Evolutionary conservation across 176 grass and related monocot species (phyloP).

Genomic region (Elaeis guineensis): DNA sequence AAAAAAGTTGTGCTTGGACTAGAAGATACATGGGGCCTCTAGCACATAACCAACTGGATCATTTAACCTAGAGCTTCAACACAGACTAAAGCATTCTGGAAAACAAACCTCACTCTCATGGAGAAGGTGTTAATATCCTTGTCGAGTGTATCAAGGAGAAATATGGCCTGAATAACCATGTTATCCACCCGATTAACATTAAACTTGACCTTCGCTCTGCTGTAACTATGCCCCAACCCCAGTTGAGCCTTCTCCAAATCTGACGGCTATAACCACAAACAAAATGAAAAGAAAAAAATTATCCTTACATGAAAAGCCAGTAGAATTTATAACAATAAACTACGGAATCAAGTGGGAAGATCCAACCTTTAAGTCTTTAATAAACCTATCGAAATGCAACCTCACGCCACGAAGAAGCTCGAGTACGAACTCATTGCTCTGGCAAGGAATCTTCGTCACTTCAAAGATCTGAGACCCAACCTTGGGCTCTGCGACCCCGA

Average conservation of each 20-base stretch:
- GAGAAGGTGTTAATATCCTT: slow-evolving; percentile 85
- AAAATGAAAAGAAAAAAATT: slow-evolving; percentile 1
- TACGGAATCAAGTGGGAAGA: not conserved
- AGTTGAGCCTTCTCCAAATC: slow-evolving; percentile 66
- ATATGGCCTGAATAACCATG: slow-evolving; percentile 94
- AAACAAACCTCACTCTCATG: slow-evolving; percentile 71
- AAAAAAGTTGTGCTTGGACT: too few species aligned
- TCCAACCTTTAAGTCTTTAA: slow-evolving; percentile 72
- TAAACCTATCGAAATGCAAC: slow-evolving; percentile 67
- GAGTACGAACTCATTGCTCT: slow-evolving; percentile 75
- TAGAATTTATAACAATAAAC: too few species aligned
- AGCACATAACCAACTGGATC: too few species aligned
- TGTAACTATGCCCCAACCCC: slow-evolving; percentile 63
- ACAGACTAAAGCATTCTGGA: too few species aligned
- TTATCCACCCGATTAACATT: slow-evolving; percentile 85
- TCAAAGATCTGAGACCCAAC: slow-evolving; percentile 79
- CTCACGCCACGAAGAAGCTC: slow-evolving; percentile 66
- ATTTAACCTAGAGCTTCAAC: too few species aligned
- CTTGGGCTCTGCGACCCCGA: slow-evolving; percentile 75
- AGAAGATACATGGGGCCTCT: too few species aligned
- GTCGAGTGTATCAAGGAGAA: slow-evolving; percentile 74
- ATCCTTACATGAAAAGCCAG: too few species aligned
- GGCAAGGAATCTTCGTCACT: slow-evolving; percentile 66
- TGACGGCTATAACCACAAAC: slow-evolving; percentile 28
- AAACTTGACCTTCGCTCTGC: slow-evolving; percentile 85